Conservation (phyloP, 208 protist species). For the Leishmania gerbilli region DNA sequence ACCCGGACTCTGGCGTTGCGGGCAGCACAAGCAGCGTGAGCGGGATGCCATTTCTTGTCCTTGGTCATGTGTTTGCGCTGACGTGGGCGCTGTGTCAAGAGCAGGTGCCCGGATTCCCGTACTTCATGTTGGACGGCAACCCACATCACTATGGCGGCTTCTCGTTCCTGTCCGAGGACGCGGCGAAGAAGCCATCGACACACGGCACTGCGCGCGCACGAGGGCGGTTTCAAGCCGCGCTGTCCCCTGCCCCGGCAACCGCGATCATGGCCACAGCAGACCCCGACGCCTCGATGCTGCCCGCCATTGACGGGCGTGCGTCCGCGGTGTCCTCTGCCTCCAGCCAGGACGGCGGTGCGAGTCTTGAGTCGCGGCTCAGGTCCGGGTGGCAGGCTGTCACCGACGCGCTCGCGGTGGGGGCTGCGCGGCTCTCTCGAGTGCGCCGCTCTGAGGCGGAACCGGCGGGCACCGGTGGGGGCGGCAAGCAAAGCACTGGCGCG, state of each 20-base stretch:
- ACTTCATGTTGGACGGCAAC: conserved; percentile 64
- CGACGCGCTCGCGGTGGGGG: not conserved
- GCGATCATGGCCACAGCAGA: not conserved
- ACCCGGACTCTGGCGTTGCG: conserved; percentile 8
- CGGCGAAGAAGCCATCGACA: not conserved
- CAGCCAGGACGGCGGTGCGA: conserved; percentile 23
- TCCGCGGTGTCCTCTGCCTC: conserved; percentile 13
- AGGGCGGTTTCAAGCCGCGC: conserved; percentile 9
- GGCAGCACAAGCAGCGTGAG: conserved; percentile 25
- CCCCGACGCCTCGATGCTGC: conserved; percentile 8
- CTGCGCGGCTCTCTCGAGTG: conserved; percentile 5
- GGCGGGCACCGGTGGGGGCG: not conserved
- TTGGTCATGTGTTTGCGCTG: conserved; percentile 45
- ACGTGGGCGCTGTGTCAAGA: conserved; percentile 57
- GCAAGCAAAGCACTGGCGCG: conserved; percentile 5
- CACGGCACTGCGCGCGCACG: not conserved
- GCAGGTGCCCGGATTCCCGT: conserved; percentile 71
- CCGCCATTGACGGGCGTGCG: not conserved
- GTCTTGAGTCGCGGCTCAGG: conserved; percentile 29
- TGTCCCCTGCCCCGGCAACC: conserved; percentile 9
- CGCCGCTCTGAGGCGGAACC: conserved; percentile 4
- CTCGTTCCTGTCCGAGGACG: conserved; percentile 33
- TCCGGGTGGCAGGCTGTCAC: conserved; percentile 7
- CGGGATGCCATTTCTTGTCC: conserved; percentile 35
- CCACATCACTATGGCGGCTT: conserved; percentile 28